phyloP scores from a whole-genome alignment of 2,329 filamentous ascomycete species.

The Akanthomyces muscarius region DNA sequence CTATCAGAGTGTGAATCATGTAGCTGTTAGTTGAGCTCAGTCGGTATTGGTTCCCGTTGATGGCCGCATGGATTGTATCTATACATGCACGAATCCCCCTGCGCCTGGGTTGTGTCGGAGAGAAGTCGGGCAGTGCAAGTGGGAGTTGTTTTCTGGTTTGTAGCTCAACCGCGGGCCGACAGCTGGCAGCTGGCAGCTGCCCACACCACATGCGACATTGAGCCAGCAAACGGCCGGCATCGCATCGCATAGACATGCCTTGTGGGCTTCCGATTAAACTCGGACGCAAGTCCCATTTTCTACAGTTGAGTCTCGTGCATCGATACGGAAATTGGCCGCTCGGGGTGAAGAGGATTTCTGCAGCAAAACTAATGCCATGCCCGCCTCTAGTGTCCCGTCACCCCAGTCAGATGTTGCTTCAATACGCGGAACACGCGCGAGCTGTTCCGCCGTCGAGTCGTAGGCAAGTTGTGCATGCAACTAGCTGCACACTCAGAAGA shows the following conservation, averaged over 20 bases:
- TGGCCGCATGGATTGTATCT: not conserved
- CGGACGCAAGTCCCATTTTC: not conserved
- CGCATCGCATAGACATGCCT: not conserved
- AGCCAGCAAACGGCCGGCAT: not conserved
- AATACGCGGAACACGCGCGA: slow-evolving; percentile 4
- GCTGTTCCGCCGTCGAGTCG: not conserved
- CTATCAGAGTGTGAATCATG: too few relatives aligned
- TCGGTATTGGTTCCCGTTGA: not conserved
- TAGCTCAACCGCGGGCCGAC: slow-evolving; percentile 6
- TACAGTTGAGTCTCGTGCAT: not conserved
- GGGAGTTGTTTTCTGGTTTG: not conserved
- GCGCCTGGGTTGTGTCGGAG: not conserved
- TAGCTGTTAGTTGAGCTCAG: not conserved
- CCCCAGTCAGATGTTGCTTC: not conserved
- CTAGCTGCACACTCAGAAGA: not conserved
- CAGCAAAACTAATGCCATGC: not conserved
- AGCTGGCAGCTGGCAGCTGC: slow-evolving; percentile 3
- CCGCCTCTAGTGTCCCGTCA: not conserved
- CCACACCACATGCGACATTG: not conserved
- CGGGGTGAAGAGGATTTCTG: not conserved
- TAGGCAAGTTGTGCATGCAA: not conserved
- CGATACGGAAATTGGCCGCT: not conserved
- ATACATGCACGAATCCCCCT: not conserved
- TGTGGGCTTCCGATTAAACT: not conserved
- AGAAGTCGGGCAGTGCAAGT: not conserved